These are phyloP conservation scores for Phragmites australis DNA, from an alignment of 176 grass and related monocot species.

Conservation along the genomic window DNA sequence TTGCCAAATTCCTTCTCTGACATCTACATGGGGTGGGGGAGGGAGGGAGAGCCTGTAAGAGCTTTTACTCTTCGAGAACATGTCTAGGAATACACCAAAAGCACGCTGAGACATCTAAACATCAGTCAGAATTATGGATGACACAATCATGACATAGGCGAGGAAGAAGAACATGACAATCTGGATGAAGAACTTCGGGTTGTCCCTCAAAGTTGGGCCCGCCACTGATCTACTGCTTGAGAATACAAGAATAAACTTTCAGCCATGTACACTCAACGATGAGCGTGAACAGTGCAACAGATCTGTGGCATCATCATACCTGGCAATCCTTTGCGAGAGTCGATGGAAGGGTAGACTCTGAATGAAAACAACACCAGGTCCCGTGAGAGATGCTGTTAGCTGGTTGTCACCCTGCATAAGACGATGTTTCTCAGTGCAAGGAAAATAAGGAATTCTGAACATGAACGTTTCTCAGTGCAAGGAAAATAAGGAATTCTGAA, in stretches of 20 bases:
- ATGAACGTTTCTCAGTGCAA: too few species aligned
- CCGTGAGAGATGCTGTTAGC: constrained; percentile 72
- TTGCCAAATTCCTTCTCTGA: constrained; percentile 22
- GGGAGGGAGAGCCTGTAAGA: constrained; percentile 41
- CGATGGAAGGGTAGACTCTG: constrained; percentile 85
- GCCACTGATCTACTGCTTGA: constrained; percentile 67
- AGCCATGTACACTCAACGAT: neutral
- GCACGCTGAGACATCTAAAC: constrained; percentile 51
- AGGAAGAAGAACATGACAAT: constrained; percentile 91
- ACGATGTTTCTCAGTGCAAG: constrained; percentile 15
- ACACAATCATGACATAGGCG: constrained; percentile 96
- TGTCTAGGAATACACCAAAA: constrained; percentile 37
- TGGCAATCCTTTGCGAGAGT: constrained; percentile 85
- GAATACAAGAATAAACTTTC: constrained; percentile 22
- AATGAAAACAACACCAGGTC: constrained; percentile 94
- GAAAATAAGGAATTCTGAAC: constrained; percentile 11
- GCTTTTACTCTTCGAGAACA: constrained; percentile 37
- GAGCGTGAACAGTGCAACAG: neutral
- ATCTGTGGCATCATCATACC: constrained; percentile 44
- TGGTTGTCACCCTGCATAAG: constrained; percentile 72
- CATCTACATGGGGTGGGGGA: constrained; percentile 59
- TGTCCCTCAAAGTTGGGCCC: constrained; percentile 84
- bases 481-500: constrained; percentile 10
- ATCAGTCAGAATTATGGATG: constrained; percentile 94
- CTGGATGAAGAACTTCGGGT: constrained; percentile 96